Percentiles rank a stretch among this genome's conserved stretches.
Conservation (phyloP, 306 rosid species). For the Glycine latifolia region DNA sequence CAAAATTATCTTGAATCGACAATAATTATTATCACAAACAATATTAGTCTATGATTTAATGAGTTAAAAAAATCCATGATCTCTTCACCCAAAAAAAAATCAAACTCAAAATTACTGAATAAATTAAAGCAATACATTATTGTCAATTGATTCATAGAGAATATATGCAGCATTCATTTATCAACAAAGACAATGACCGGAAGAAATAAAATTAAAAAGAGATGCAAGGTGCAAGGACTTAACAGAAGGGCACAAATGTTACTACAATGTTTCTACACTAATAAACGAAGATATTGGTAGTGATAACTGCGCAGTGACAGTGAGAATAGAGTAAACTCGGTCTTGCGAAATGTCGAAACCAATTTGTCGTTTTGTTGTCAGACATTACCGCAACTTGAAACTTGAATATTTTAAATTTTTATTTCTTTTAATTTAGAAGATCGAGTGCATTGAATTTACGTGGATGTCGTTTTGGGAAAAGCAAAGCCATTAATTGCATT, state of each 20-base stretch:
- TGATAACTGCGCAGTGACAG: background rate
- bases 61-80: too few species aligned
- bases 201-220: background rate
- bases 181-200: background rate
- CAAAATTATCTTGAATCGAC: too few species aligned
- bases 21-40: too few species aligned
- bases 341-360: constrained; percentile 34
- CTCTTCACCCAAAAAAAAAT: too few species aligned
- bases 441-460: constrained; percentile 47
- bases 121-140: too few species aligned
- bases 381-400: constrained; percentile 4
- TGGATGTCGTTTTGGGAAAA: constrained; percentile 52
- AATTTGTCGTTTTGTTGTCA: constrained; percentile 70
- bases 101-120: too few species aligned
- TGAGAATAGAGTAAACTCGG: background rate
- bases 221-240: constrained; percentile 26
- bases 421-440: background rate
- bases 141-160: too few species aligned
- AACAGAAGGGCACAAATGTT: constrained; percentile 31
- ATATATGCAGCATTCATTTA: background rate
- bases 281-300: too few species aligned
- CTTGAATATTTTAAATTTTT: background rate
- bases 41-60: too few species aligned
- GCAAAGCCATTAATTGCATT: constrained; percentile 36
- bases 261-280: too few species aligned